Evolutionary conservation across 2,329 filamentous ascomycete genomes (phyloP).

Genomic region (Pestalotiopsis sp.): DNA sequence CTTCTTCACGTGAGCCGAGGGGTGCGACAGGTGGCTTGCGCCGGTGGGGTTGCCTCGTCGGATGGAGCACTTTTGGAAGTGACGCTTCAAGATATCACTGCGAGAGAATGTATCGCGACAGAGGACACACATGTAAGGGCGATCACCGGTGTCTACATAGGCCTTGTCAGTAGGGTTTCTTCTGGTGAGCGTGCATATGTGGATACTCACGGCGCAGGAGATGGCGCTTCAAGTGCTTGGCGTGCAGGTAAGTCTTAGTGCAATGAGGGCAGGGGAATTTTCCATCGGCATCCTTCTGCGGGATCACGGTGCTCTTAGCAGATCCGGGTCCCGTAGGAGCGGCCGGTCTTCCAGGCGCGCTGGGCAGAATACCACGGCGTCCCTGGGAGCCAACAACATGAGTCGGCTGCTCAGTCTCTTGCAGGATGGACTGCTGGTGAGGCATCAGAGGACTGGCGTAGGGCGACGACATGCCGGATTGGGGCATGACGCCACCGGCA

Average conservation of each 20-base stretch:
- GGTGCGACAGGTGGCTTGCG: slow-evolving; percentile 91
- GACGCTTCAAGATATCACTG: slow-evolving; percentile 97
- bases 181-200: slow-evolving; percentile 6
- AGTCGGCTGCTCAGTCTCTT: slow-evolving; percentile 69
- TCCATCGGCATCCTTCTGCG: slow-evolving; percentile 93
- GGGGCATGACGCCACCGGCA: slow-evolving; percentile 64
- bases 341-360: slow-evolving; percentile 82
- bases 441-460: slow-evolving; percentile 62
- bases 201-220: slow-evolving; percentile 84
- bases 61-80: slow-evolving; percentile 99
- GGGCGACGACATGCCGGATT: slow-evolving; percentile 59
- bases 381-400: slow-evolving; percentile 96
- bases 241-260: slow-evolving; percentile 96
- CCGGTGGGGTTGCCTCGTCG: slow-evolving; percentile 94
- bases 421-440: slow-evolving; percentile 52
- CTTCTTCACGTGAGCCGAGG: slow-evolving; percentile 87
- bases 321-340: slow-evolving; percentile 71
- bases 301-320: slow-evolving; percentile 80
- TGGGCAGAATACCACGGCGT: slow-evolving; percentile 86
- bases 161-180: slow-evolving; percentile 1
- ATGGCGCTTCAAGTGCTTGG: slow-evolving; percentile 97
- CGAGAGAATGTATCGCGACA: slow-evolving; percentile 98
- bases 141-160: slow-evolving; percentile 84
- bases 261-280: slow-evolving; percentile 98
- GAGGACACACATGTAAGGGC: slow-evolving; percentile 96